phyloP scores from a whole-genome alignment of 2,329 filamentous ascomycete genomes.

The Aspergillus puulaauensis region DNA sequence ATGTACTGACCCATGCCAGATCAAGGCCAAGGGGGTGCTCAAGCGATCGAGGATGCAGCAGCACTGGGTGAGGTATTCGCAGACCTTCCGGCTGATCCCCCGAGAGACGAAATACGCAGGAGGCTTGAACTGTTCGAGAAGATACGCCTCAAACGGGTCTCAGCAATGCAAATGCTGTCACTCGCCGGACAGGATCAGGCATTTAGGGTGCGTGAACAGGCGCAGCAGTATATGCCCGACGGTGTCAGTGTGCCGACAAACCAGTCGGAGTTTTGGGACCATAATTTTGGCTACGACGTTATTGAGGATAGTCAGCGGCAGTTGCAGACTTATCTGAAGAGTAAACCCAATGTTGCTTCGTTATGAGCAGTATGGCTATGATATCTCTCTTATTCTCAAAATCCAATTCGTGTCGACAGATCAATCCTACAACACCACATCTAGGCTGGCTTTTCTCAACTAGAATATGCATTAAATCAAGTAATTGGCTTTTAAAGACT shows the following conservation, averaged over 20 bases:
- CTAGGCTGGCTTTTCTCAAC: too few relatives aligned
- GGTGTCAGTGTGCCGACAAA: background rate
- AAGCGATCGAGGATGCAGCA: slow-evolving; percentile 36
- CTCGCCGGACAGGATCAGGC: background rate
- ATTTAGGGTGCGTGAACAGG: background rate
- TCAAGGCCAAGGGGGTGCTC: slow-evolving; percentile 31
- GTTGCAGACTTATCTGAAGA: background rate
- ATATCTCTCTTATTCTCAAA: too few relatives aligned
- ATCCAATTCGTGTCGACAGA: too few relatives aligned
- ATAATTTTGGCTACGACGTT: slow-evolving; percentile 5
- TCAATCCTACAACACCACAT: too few relatives aligned
- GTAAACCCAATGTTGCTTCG: too few relatives aligned
- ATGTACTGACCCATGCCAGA: background rate
- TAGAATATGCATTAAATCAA: too few relatives aligned
- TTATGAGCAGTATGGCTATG: background rate
- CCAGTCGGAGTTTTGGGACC: background rate
- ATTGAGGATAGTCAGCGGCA: background rate
- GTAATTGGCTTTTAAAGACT: too few relatives aligned
- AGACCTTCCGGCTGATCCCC: background rate
- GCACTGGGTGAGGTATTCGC: slow-evolving; percentile 18
- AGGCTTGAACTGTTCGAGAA: background rate
- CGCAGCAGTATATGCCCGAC: background rate
- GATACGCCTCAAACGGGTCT: background rate
- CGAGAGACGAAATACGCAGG: background rate
- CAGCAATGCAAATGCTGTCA: slow-evolving; percentile 2